Evolutionary conservation across 441 rosid species (phyloP), one percentile per base, ranked within the genome.

Genomic region (Biscutella auriculata): DNA sequence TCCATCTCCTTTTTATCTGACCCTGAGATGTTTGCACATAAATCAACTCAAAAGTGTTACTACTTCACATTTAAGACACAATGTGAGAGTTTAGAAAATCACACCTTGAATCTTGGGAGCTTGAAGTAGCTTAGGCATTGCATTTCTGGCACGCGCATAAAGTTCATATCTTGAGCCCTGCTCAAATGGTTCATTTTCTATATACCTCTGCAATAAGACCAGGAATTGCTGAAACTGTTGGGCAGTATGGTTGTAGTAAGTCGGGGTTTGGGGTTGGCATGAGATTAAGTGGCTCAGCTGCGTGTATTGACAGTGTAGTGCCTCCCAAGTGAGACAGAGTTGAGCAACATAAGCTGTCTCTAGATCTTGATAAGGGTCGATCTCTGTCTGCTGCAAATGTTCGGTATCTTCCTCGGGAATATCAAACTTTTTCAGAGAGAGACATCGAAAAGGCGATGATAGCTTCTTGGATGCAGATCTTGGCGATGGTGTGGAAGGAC

Each of bases 321-420:
- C 91, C 77, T 93, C 99, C 99, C 97, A 93, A 19, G 97, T 81
- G 69, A 89, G 79, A 80, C 96, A 89, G 61, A 82, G 68, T 13
- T 89, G 99, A 72, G 89, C 95, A 39, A 93, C 90, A 65, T 93
- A 93, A 3, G 97, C 95, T 39, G 68, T 79, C 67, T 93, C 99
- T 37, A 93, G 73, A 76, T 89, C 95, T 37, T 73, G 85, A 64
- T 66, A 83, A 19, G 87, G 78, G 27, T 81, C 76, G 9, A 53
- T 35, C 49, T 68, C 77, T 4, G 76, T 14, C 58, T 13, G 62
- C 77, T 79, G 93, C 63, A 79, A 72, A 51, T 69, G 74, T 68
- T 87, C 83, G 0, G 65, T 56, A 70, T 87, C 96, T 68, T 82
- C 93, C 30, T 76, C 86, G 4, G 84, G 95, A 37, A 82, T 70